phyloP scores from a whole-genome alignment of 140 eudicot genomes.

The Stevia rebaudiana region DNA sequence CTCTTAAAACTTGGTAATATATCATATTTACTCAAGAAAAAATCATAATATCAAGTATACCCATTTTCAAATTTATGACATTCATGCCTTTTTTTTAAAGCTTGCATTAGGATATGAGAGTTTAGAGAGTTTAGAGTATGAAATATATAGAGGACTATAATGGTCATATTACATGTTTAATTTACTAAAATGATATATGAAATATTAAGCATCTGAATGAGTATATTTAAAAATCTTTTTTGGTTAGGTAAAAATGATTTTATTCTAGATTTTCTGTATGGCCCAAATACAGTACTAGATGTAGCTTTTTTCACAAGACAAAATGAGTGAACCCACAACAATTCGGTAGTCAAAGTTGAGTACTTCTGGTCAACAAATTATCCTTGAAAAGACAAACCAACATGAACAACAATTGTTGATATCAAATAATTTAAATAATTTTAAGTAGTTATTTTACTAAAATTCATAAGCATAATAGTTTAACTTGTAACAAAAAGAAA shows the following conservation, averaged over 20 bases:
- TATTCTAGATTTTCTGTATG: background rate
- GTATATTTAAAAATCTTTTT: too few relatives aligned
- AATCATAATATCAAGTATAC: background rate
- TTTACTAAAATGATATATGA: too few relatives aligned
- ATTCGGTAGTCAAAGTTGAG: background rate
- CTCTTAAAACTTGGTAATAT: background rate
- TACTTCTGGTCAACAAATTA: slow-evolving; percentile 11
- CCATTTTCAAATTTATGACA: too few relatives aligned
- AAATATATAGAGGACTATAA: too few relatives aligned
- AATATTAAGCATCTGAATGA: too few relatives aligned
- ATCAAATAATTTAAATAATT: background rate
- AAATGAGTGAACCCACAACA: background rate
- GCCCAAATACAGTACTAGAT: background rate
- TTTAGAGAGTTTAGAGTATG: too few relatives aligned
- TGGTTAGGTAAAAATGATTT: too few relatives aligned
- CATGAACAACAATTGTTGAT: slow-evolving; percentile 5
- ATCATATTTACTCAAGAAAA: background rate
- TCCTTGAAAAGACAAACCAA: slow-evolving; percentile 2
- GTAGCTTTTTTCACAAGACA: background rate
- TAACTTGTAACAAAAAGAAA: background rate
- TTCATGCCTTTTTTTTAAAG: too few relatives aligned
- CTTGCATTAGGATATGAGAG: too few relatives aligned
- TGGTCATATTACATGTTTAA: too few relatives aligned
- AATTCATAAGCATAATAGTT: background rate
- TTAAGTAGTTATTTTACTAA: background rate